These are phyloP conservation scores for Verticillium tricorpus DNA, from an alignment of 2,329 filamentous ascomycete species.

Conservation along the genomic window DNA sequence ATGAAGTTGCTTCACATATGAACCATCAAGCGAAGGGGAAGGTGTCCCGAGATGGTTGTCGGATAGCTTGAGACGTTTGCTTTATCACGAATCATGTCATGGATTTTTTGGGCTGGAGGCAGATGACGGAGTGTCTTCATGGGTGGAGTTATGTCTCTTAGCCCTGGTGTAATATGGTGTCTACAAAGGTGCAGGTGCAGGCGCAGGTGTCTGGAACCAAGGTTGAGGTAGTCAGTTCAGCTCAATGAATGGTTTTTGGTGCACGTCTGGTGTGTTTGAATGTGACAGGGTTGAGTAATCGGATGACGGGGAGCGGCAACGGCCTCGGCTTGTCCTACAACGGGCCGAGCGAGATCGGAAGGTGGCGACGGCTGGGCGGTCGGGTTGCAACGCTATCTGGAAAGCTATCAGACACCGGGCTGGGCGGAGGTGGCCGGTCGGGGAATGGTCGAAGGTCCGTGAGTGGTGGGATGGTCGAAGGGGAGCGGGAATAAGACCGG, in stretches of 20 bases:
- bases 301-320: not conserved
- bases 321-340: not conserved
- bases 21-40: not conserved
- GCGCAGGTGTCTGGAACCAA: no score
- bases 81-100: not conserved
- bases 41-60: not conserved
- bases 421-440: not conserved
- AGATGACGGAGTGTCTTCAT: not conserved
- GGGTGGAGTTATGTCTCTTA: not conserved
- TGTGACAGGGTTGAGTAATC: no score
- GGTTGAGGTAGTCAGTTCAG: no score
- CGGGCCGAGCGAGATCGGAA: not conserved
- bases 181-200: no score
- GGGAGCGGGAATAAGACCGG: conserved; percentile 24
- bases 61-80: not conserved
- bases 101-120: not conserved
- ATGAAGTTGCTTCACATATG: not conserved
- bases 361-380: not conserved
- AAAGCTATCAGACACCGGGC: not conserved
- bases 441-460: not conserved
- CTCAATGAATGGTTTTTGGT: no score
- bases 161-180: not conserved
- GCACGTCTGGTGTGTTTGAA: no score
- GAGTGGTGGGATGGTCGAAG: conserved; percentile 29
- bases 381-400: not conserved